These are phyloP conservation scores for Angomonas deanei DNA, from an alignment of 208 protist species.

Conservation along the genomic window DNA sequence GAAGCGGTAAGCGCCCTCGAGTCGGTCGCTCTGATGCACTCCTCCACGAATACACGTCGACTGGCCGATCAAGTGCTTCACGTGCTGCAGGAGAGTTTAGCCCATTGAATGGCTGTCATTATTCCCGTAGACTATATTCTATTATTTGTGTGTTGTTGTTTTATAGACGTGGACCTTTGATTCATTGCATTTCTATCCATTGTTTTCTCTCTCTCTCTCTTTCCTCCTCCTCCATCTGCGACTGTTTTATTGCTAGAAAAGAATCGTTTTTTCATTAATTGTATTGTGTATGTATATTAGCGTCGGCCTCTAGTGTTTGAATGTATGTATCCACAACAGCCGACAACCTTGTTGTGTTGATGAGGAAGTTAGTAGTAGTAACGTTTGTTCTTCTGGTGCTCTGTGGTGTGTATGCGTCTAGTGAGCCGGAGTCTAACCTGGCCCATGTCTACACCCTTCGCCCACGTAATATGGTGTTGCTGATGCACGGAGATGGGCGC, in stretches of 20 bases:
- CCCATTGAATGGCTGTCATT: background rate
- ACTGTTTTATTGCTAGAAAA: too few species aligned
- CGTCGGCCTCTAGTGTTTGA: too few species aligned
- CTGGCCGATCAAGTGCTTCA: constrained; percentile 57
- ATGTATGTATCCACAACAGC: too few species aligned
- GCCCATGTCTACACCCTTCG: constrained; percentile 32
- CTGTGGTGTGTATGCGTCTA: background rate
- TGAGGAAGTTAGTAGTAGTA: background rate
- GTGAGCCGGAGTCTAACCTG: constrained; percentile 10
- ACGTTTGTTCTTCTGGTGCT: background rate
- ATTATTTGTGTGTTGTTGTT: too few species aligned
- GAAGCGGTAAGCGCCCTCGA: constrained; percentile 28
- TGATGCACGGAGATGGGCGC: constrained; percentile 38
- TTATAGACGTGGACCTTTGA: background rate
- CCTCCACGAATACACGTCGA: constrained; percentile 29
- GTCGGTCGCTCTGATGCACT: constrained; percentile 47
- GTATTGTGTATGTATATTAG: too few species aligned
- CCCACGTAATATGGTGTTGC: constrained; percentile 26
- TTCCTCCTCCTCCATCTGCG: too few species aligned
- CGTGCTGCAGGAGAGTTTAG: background rate
- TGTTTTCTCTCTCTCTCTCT: background rate
- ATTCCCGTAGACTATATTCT: background rate
- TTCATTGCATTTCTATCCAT: background rate
- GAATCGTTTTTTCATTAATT: background rate
- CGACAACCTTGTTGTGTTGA: too few species aligned